Evolutionary conservation across 1,139 yeast genomes (phyloP), one percentile per base, ranked within the genome.

Genomic region (Yamadazyma pseudoaaseri): DNA sequence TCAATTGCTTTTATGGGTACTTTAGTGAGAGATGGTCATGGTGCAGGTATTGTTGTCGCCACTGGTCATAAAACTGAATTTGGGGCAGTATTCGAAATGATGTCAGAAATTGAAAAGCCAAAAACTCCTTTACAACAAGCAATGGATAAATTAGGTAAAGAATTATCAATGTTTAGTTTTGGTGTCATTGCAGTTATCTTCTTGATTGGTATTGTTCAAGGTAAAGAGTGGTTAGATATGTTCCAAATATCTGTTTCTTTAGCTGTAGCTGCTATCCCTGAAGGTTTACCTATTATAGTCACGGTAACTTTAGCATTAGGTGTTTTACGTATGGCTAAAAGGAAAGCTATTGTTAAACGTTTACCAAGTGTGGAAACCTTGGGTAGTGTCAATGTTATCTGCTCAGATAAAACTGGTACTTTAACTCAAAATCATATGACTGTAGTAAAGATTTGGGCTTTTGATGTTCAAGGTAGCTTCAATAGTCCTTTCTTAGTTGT

Each of bases 241-340:
- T 90, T 92, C 62, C 96, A 92, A 56, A 89, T 92, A 41, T 86
- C 96, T 2, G 97, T 92, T 8, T 87, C 96, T 3, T 70, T 92
- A 43, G 97, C 97, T 1, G 97, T 92, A 10, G 98, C 98, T 31
- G 97, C 97, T 2, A 90, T 92, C 47, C 98, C 98, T 3, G 98
- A 92, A 61, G 97, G 97, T 37, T 73, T 92, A 45, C 97, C 97
- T 0, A 90, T 92, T 51, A 90, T 92, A 55, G 97, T 92, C 28
- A 90, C 97, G 4, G 97, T 92, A 5, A 92, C 97, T 0, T 69
- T 92, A 46, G 97, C 98, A 0, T 70, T 92, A 27, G 97, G 97
- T 29, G 97, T 92, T 26, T 71, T 90, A 48, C 74, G 97, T 62
- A 92, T 92, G 97, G 97, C 97, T 4, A 79, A 79, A 35, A 81